Base-by-base conservation (phyloP, 345 rosid species). In the Mangifera indica region DNA sequence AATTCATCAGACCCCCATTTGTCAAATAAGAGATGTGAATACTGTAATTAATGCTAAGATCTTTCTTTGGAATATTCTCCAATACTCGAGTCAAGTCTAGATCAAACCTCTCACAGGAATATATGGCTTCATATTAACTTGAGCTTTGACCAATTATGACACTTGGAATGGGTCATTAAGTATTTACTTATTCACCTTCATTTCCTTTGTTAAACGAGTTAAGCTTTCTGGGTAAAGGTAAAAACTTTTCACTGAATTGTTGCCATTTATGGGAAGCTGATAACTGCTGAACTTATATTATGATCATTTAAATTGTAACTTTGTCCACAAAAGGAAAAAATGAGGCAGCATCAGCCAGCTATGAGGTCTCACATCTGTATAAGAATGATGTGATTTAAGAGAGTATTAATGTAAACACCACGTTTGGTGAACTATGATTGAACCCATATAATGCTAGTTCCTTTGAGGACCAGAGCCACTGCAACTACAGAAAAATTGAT, bases 331-430 rank as follows among this genome's bases (percentile, higher is more conserved):
- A 6, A 24, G 55, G 26, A 15, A 65, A 2, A 17, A 15, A 65
- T 3, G 40, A 20, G 24, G 20, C 45, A 52, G 60, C 29, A 34
- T 34, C 49, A n/a, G 29, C n/a, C 70, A 66, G 29, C 60, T 52
- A 67, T 20, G 59, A 7, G 48, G 5, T 12, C 22, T 22, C 21
- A 46, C 12, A 65, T 66, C 57, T 37, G 14, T 34, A 7, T 59
- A 52, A 67, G 7, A 10, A 68, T 55, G 52, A 55, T 78, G 64
- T 68, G 58, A 62, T 55, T 34, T 78, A 62, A 69, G 77, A 66
- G 67, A 58, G 17, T n/a, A 63, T 53, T 72, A 58, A 18, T 55
- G 66, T 24, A 17, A 56, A 44, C 53, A 29, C 20, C 11, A 45
- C 24, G 53, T 70, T 76, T 29, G 66, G 74, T 34, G 60, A 62